phyloP scores from a whole-genome alignment of 2,329 filamentous ascomycete species.

The Paraphoma sp. region DNA sequence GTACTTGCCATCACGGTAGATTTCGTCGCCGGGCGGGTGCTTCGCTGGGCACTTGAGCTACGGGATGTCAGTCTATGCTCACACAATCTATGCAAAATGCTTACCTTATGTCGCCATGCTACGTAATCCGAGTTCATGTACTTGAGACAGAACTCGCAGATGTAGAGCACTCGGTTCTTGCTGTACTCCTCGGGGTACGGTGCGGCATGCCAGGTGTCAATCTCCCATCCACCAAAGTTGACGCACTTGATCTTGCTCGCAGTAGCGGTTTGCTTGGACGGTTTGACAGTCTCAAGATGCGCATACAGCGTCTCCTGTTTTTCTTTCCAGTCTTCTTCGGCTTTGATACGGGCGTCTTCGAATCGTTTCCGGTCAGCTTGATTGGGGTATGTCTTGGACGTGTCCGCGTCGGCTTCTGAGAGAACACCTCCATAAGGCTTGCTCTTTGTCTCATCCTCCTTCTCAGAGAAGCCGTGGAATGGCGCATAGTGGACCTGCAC shows the following conservation, averaged over 20 bases:
- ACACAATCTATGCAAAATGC: neutral
- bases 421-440: slow-evolving; percentile 97
- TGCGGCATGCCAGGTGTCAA: slow-evolving; percentile 98
- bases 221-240: slow-evolving; percentile 96
- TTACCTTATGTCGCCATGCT: slow-evolving; percentile 88
- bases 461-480: slow-evolving; percentile 88
- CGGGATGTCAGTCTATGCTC: slow-evolving; percentile 23
- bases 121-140: slow-evolving; percentile 99
- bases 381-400: slow-evolving; percentile 82
- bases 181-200: slow-evolving; percentile 99
- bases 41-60: slow-evolving; percentile 87
- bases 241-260: slow-evolving; percentile 98
- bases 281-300: slow-evolving; percentile 64
- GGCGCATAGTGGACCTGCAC: slow-evolving; percentile 74
- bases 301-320: slow-evolving; percentile 69
- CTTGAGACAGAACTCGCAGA: slow-evolving; percentile 98
- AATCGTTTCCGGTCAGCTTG: slow-evolving; percentile 84
- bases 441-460: slow-evolving; percentile 87
- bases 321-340: slow-evolving; percentile 89
- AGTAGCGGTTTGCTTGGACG: slow-evolving; percentile 75
- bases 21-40: slow-evolving; percentile 96
- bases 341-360: slow-evolving; percentile 86
- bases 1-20: slow-evolving; percentile 88
- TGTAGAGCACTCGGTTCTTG: slow-evolving; percentile 94
- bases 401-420: slow-evolving; percentile 87